These are phyloP conservation scores for Rhodosporidiobolus odoratus DNA, from an alignment of 768 basidiomycete species.

Conservation along the genomic window DNA sequence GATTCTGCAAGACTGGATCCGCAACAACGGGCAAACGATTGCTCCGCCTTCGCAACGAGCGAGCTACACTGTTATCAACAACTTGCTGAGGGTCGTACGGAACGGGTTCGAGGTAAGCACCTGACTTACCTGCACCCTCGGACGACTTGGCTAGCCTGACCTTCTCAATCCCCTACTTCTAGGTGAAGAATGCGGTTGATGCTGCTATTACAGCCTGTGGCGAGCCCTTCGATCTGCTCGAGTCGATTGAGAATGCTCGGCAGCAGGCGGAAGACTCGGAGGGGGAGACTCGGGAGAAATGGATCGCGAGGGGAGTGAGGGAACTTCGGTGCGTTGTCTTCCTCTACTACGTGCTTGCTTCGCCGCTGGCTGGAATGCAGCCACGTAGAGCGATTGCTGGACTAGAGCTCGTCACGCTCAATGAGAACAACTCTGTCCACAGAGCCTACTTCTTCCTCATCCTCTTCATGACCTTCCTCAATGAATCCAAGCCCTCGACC, in stretches of 20 bases:
- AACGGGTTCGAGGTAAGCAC: slow-evolving; percentile 53
- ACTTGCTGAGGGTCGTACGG: slow-evolving; percentile 61
- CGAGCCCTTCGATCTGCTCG: slow-evolving; percentile 74
- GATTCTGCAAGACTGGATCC: slow-evolving; percentile 76
- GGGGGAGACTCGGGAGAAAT: slow-evolving; percentile 60
- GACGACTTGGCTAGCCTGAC: background rate
- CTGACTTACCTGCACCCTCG: too few relatives aligned
- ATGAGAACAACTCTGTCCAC: too few relatives aligned
- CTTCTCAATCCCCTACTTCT: background rate
- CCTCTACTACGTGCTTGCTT: slow-evolving; percentile 89
- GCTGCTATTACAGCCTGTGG: slow-evolving; percentile 76
- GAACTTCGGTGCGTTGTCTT: slow-evolving; percentile 58
- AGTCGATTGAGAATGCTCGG: slow-evolving; percentile 78
- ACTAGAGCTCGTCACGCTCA: too few relatives aligned
- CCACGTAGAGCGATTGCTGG: too few relatives aligned
- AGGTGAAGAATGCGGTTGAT: slow-evolving; percentile 79
- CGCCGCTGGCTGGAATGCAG: too few relatives aligned
- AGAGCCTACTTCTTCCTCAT: slow-evolving; percentile 58
- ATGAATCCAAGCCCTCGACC: slow-evolving; percentile 33
- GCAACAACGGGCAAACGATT: slow-evolving; percentile 6
- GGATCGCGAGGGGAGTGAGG: slow-evolving; percentile 70
- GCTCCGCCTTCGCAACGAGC: slow-evolving; percentile 18
- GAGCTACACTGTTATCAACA: slow-evolving; percentile 80
- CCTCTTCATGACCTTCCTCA: slow-evolving; percentile 36
- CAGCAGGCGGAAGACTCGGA: slow-evolving; percentile 68